Evolutionary conservation across 1,284 basidiomycete species (phyloP), one percentile per base, ranked within the genome.

Genomic region (Laetiporus sulphureus): DNA sequence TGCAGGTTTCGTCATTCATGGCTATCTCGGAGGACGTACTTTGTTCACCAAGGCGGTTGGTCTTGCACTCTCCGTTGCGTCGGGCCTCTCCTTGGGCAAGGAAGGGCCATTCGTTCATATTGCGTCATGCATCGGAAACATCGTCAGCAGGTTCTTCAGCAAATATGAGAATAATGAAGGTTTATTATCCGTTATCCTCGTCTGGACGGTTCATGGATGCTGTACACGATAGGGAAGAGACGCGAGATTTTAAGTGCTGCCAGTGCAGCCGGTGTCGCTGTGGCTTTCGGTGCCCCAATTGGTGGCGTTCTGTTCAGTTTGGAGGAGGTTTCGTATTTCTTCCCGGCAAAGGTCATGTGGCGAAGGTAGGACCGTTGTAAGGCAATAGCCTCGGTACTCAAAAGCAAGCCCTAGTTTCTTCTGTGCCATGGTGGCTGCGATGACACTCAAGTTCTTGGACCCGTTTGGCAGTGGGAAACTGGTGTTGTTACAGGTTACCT

Each of bases 31-130:
- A 22, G 83, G 75, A 32, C 84, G 91, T 50, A 92, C 89, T 0
- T 65, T 98, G 38, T 83, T 92, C 56, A 91, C 89, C n/a, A 99
- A 99, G 62, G 75, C 84, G 11, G 72, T 95, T 27, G 95, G 94
- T 4, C 64, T 99, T 42, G 83, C 94, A 1, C 70, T 99, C 3
- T 89, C 90, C 4, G 93, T 96, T 16, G 93, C 88, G 3, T 93
- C 90, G 1, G 94, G 93, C 1, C 67, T 97, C 22, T 84, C 87
- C 3, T 72, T 97, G 12, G 93, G 91, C 72, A 95, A 96, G 69
- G 95, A 97, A 66, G 95, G 95, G 0, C 95, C 94, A 0, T 89
- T 98, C 58, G 94, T 98, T 1, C 95, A 98, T 59, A 96, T 99
- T 47, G 91, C 91, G 1, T 87, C 86, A 40, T 97, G 93, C 62